phyloP scores from a whole-genome alignment of 176 grass and related monocot species.

The Phoenix roebelenii region DNA sequence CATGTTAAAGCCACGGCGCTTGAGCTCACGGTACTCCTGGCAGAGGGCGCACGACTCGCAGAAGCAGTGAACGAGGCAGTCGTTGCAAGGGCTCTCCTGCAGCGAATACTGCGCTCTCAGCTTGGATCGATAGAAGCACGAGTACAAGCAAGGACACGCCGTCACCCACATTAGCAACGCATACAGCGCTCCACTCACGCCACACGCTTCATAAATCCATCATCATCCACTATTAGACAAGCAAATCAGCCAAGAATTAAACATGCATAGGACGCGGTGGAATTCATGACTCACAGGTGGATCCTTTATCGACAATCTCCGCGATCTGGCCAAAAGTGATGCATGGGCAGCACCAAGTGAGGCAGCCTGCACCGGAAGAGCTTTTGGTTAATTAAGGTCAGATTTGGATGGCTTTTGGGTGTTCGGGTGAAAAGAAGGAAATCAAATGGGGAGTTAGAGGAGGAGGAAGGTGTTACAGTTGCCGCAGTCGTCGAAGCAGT shows the following conservation, averaged over 20 bases:
- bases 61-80: slow-evolving; percentile 49
- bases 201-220: slow-evolving; percentile 27
- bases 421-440: neutral
- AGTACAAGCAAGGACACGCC: slow-evolving; percentile 36
- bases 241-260: too few species aligned
- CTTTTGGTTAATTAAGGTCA: neutral
- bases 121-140: slow-evolving; percentile 39
- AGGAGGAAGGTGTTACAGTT: slow-evolving; percentile 27
- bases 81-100: slow-evolving; percentile 36
- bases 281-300: slow-evolving; percentile 24
- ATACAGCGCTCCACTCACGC: slow-evolving; percentile 31
- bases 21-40: slow-evolving; percentile 61
- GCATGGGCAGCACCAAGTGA: slow-evolving; percentile 58
- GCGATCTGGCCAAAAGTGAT: slow-evolving; percentile 44
- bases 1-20: slow-evolving; percentile 31
- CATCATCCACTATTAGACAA: too few species aligned
- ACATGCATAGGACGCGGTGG: too few species aligned
- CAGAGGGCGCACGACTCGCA: slow-evolving; percentile 45
- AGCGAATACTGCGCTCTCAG: slow-evolving; percentile 36
- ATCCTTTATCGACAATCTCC: slow-evolving; percentile 45
- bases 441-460: too few species aligned
- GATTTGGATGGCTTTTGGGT: neutral
- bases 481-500: slow-evolving; percentile 24
- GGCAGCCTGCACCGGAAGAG: slow-evolving; percentile 22
- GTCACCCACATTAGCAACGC: slow-evolving; percentile 4